These are phyloP conservation scores for Ophiostoma sp. DNA, from an alignment of 2,329 filamentous ascomycete genomes.

Conservation along the genomic window DNA sequence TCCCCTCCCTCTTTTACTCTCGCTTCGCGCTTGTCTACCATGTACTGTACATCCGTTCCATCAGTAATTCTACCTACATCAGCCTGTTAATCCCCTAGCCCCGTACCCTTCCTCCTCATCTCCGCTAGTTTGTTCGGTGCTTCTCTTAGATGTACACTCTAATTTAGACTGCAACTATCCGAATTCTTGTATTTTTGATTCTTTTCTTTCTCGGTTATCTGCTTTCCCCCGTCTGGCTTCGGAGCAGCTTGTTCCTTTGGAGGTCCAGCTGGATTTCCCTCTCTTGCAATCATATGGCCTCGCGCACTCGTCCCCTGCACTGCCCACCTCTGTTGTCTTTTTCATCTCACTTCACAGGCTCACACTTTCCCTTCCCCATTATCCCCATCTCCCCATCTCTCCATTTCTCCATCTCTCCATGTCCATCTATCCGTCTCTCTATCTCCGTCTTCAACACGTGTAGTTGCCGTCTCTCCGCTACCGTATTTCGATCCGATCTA, in stretches of 20 bases:
- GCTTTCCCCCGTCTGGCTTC: not conserved
- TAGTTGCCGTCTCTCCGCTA: slow-evolving; percentile 1
- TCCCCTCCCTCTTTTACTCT: no score
- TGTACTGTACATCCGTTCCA: not conserved
- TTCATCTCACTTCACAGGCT: not conserved
- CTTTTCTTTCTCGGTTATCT: not conserved
- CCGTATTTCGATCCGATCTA: slow-evolving; percentile 5
- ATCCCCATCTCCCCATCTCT: not conserved
- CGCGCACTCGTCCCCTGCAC: no score
- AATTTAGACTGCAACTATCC: not conserved
- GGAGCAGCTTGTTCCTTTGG: not conserved
- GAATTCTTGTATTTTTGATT: not conserved
- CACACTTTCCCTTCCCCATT: not conserved
- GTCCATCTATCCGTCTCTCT: not conserved
- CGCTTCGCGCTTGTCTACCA: not conserved
- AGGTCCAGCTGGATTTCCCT: not conserved
- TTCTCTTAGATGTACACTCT: not conserved
- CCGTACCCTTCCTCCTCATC: not conserved
- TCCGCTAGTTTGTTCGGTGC: not conserved
- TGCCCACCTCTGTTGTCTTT: not conserved
- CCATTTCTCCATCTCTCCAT: not conserved
- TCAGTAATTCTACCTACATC: not conserved
- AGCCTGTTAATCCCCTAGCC: not conserved
- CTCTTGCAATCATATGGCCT: not conserved
- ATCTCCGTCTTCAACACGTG: slow-evolving; percentile 1